Conservation (phyloP, 768 basidiomycete genomes). For the Pulveroboletus ravenelii region DNA sequence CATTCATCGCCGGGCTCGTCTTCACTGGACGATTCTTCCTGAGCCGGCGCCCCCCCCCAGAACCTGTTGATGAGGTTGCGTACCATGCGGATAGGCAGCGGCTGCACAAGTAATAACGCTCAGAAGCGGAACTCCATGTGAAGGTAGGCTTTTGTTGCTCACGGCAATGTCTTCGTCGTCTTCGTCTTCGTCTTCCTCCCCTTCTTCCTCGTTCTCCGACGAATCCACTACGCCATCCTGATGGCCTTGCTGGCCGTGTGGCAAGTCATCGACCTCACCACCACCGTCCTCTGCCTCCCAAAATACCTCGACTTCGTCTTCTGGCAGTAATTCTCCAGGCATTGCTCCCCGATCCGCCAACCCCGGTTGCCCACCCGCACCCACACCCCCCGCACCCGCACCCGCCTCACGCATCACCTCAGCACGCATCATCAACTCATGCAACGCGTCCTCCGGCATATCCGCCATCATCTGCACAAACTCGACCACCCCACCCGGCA, state of each 20-base stretch:
- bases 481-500: conserved; percentile 63
- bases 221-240: conserved; percentile 24
- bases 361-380: conserved; percentile 18
- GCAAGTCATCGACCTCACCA: conserved; percentile 23
- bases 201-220: conserved; percentile 41
- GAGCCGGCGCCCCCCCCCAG: conserved; percentile 40
- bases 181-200: conserved; percentile 30
- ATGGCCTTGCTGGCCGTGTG: conserved; percentile 18
- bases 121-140: background rate
- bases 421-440: conserved; percentile 52
- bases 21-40: conserved; percentile 21
- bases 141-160: conserved; percentile 14
- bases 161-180: conserved; percentile 39
- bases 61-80: conserved; percentile 57
- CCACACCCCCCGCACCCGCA: conserved; percentile 25
- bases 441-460: conserved; percentile 52
- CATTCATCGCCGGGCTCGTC: background rate
- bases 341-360: conserved; percentile 26
- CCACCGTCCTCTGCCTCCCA: conserved; percentile 22
- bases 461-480: conserved; percentile 55
- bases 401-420: conserved; percentile 35
- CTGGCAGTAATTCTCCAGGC: conserved; percentile 43
- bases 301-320: conserved; percentile 29
- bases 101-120: conserved; percentile 32
- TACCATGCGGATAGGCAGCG: conserved; percentile 54